These are phyloP conservation scores for Mycena rebaudengoi DNA, from an alignment of 768 basidiomycete species.

Conservation along the genomic window DNA sequence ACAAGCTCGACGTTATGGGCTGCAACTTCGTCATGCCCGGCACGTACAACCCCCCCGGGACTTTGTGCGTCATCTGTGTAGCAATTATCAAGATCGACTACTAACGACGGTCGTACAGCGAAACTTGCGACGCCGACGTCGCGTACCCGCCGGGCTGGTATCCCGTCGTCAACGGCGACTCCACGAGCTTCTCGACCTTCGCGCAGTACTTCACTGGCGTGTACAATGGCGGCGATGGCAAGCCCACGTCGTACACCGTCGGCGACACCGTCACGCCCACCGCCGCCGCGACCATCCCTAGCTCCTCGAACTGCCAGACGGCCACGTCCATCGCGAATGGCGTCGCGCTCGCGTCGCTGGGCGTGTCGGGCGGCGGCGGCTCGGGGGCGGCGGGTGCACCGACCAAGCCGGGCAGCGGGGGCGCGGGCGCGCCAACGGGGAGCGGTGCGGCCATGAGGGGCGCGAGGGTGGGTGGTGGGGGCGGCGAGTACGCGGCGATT, in stretches of 20 bases:
- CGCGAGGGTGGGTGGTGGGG: background rate
- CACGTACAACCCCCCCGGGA: slow-evolving; percentile 51
- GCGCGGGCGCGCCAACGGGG: background rate
- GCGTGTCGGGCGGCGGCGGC: background rate
- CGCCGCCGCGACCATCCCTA: slow-evolving; percentile 44
- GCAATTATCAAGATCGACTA: background rate
- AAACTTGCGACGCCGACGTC: slow-evolving; percentile 54
- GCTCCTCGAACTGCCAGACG: slow-evolving; percentile 51
- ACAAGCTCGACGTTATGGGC: slow-evolving; percentile 55
- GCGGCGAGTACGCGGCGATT: slow-evolving; percentile 14
- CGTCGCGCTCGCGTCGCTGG: slow-evolving; percentile 36
- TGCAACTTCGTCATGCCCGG: slow-evolving; percentile 57
- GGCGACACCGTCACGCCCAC: slow-evolving; percentile 50
- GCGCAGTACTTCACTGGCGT: slow-evolving; percentile 54
- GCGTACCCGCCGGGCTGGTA: slow-evolving; percentile 59
- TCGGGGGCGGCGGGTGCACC: background rate
- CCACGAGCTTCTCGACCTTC: slow-evolving; percentile 50
- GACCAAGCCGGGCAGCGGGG: background rate
- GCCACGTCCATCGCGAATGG: slow-evolving; percentile 48
- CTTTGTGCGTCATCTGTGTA: slow-evolving; percentile 42
- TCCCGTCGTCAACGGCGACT: slow-evolving; percentile 46
- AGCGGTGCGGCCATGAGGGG: background rate
- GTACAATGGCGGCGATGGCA: slow-evolving; percentile 35
- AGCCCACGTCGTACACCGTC: slow-evolving; percentile 42
- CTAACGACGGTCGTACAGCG: slow-evolving; percentile 32